phyloP scores from a whole-genome alignment of 768 basidiomycete species.

The Rhizopogon vesiculosus region DNA sequence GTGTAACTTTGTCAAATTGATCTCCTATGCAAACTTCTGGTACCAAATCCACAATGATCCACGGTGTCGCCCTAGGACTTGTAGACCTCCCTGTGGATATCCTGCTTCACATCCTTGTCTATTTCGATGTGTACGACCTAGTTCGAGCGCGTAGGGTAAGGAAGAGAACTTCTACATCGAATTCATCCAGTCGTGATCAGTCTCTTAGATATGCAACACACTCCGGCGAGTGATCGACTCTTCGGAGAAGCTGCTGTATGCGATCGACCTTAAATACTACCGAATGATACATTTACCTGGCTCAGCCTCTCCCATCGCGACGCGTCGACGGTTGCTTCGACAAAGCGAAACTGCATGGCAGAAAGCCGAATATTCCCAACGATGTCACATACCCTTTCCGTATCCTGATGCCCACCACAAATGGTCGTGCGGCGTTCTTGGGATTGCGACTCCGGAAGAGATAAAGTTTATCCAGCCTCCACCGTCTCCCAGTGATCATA shows the following conservation, averaged over 20 bases:
- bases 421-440: neutral
- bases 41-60: neutral
- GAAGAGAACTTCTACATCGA: neutral
- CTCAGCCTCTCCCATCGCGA: neutral
- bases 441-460: neutral
- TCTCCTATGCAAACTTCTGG: too few relatives aligned
- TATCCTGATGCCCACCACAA: too few relatives aligned
- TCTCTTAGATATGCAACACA: neutral
- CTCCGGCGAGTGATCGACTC: neutral
- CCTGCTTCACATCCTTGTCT: neutral
- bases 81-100: neutral
- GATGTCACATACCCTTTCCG: neutral
- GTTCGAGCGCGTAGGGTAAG: neutral
- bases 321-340: neutral
- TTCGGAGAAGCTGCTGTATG: neutral
- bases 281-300: neutral
- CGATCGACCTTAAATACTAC: neutral
- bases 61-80: neutral
- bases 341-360: neutral
- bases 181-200: too few relatives aligned
- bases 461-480: neutral
- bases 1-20: too few relatives aligned
- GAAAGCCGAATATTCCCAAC: neutral
- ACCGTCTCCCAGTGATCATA: neutral
- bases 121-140: neutral